Base-by-base conservation (phyloP, 1,284 basidiomycete genomes). In the Ustilago shanxiensis region DNA sequence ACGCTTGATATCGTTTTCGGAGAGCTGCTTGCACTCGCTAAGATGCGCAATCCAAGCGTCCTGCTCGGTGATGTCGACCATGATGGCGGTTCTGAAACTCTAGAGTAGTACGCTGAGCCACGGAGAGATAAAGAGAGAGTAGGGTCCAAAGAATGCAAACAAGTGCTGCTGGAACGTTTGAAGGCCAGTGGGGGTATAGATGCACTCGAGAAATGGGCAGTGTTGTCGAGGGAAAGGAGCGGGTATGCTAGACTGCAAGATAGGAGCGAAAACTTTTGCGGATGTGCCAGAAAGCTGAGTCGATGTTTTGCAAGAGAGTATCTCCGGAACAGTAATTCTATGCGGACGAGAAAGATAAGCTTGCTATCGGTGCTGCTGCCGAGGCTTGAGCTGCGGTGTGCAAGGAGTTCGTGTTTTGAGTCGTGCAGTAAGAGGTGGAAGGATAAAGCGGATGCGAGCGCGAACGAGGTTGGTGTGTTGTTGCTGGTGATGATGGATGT, bases 11-110 rank as follows among this genome's bases (percentile, higher is more conserved):
- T 99, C 96, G 29, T 91, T 90, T 88, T 99, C 97, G 69, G 93
- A 90, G 75, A 99, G 91, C 83, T 98, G 97, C 88, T 99, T 98
- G 90, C 97, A 99, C 86, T 97, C 93, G 88, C 93, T 93, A 79
- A 99, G 91, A 87, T 98, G 95, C 78, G 94, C 91, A 87, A 99
- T 96, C 97, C 97, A 98, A 61, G 80, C 72, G 60, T 86, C 84
- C 60, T 86, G 84, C 62, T 86, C 84, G 31, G 72, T 66, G 20
- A 86, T 80, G 64, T 86, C 84, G 35, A 85, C 83, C 83, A 84
- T 84, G 51, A 6, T 72, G 50, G 31, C 49, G 14, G 35, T 16
- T 29, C 14, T 44, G 29, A 8, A n/a, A 24, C 3, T 52, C 41
- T 62, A 63, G n/a, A n/a, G n/a, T 14, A n/a, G n/a, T 6, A 56